Conservation (phyloP, 768 basidiomycete species). For the Termitomyces bulborhizus region DNA sequence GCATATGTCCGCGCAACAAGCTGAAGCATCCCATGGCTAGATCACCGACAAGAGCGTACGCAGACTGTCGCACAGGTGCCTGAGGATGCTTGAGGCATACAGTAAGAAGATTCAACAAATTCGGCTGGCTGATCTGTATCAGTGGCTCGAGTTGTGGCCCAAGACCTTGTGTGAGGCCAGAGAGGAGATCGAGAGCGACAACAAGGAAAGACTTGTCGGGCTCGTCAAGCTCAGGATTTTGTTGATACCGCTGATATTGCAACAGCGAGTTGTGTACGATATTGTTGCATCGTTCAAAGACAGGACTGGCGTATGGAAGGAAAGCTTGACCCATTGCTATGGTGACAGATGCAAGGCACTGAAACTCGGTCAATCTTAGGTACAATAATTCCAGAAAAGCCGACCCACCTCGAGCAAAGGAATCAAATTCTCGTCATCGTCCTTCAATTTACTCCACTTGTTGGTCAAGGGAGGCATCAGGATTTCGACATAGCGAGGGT, state of each 20-base stretch:
- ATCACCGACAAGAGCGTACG: constrained; percentile 97
- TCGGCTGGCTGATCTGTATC: constrained; percentile 66
- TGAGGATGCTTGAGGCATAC: constrained; percentile 94
- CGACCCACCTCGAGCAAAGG: constrained; percentile 84
- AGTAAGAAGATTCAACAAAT: constrained; percentile 74
- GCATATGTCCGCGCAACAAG: constrained; percentile 78
- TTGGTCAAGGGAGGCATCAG: constrained; percentile 92
- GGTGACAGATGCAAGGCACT: constrained; percentile 97
- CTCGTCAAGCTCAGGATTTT: constrained; percentile 87
- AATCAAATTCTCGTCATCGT: constrained; percentile 89
- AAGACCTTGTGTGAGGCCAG: constrained; percentile 92
- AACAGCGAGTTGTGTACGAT: constrained; percentile 81
- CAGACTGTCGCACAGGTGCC: constrained; percentile 91
- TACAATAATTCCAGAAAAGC: not conserved
- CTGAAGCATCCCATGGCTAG: constrained; percentile 94
- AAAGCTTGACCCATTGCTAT: constrained; percentile 93
- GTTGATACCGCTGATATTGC: constrained; percentile 82
- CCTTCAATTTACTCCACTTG: constrained; percentile 86
- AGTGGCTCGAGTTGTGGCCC: constrained; percentile 70
- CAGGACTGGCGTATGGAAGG: constrained; percentile 79
- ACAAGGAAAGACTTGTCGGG: constrained; percentile 98
- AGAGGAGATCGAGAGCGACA: constrained; percentile 94
- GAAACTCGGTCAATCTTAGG: not conserved
- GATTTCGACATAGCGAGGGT: constrained; percentile 85
- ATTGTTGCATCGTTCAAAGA: constrained; percentile 86